Base-by-base conservation (phyloP, 257 asterid species). In the Osmanthus fragrans region DNA sequence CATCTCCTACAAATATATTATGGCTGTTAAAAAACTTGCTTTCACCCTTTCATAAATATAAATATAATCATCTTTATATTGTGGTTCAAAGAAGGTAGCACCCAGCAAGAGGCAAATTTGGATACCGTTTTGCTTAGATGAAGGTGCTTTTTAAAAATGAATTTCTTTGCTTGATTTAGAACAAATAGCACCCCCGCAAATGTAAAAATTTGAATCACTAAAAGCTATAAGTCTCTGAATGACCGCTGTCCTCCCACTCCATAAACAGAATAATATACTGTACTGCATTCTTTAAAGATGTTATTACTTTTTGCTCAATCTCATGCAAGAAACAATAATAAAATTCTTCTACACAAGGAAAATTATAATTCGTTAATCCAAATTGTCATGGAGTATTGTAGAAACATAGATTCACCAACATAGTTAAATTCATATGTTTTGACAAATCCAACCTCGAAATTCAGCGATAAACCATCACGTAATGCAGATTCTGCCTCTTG, bases 401-500 rank as follows among this genome's bases (percentile, higher is more conserved):
- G 40, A 51, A 51, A 15, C 42, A 16, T 65, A 65, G 34, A 60
- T 39, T 36, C 37, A 64, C 34, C 12, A 58, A 51, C 51, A 71
- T 66, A 51, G 70, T 12, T 56, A 34, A 3, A 19, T 5, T 66
- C 0, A 69, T 0, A 30, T 23, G 25, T 40, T 37, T 39, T 47
- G 69, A 23, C 13, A 81, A 78, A 40, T 72, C 90, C 32, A 81
- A 96, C 99, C 98, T 96, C 99, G 76, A 85, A 90, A 87, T 87
- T 96, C 83, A 96, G 96, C 1, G 99, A 96, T 76, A 96, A 85
- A 45, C 97, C 98, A 25, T 96, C 97, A 64, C 98, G 87, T 82
- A 96, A 81, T 18, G 96, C 97, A 77, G 98, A 90, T 86, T 96
- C 99, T 72, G 98, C 99, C 87, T 96, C 99, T 79, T 92, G 96